Evolutionary conservation across 306 rosid genomes (phyloP).

Genomic region (Herpetospermum pedunculosum): DNA sequence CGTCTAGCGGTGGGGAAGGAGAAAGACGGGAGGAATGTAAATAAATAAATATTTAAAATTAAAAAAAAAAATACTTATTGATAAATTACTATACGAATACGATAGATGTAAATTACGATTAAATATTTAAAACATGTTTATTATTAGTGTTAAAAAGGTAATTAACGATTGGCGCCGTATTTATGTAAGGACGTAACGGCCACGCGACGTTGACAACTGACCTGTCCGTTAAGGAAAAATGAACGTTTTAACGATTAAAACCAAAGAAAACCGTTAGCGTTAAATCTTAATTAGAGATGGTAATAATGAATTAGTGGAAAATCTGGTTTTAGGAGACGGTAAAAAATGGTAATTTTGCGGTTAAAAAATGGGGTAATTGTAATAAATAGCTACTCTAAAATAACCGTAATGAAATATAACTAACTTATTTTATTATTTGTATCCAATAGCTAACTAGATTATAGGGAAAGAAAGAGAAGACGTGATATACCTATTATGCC

Average conservation of each 20-base stretch:
- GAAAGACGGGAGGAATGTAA: not conserved
- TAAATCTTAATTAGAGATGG: not conserved
- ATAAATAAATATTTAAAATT: not conserved
- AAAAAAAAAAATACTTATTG: not conserved
- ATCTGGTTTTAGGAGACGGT: not conserved
- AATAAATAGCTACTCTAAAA: too few relatives aligned
- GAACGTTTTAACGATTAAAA: not conserved
- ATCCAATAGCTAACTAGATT: too few relatives aligned
- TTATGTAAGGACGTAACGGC: constrained; percentile 4
- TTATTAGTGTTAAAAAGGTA: not conserved
- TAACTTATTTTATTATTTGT: too few relatives aligned
- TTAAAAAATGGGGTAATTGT: not conserved
- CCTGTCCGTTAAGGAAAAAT: not conserved
- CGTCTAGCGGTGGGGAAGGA: not conserved
- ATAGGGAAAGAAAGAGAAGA: too few relatives aligned
- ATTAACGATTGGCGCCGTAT: constrained; percentile 1
- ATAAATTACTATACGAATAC: not conserved
- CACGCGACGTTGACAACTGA: not conserved
- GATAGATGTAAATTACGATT: not conserved
- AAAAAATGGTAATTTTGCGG: not conserved
- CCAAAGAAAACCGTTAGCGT: not conserved
- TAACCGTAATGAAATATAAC: too few relatives aligned
- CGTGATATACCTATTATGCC: too few relatives aligned
- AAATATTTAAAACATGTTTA: not conserved
- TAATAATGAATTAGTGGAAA: not conserved